A percentile compares a stretch with the other conserved stretches of the same genome.
These are phyloP conservation scores for Saccharomyces kudriavzevii DNA, from an alignment of 805 yeast species.

Conservation along the genomic window DNA sequence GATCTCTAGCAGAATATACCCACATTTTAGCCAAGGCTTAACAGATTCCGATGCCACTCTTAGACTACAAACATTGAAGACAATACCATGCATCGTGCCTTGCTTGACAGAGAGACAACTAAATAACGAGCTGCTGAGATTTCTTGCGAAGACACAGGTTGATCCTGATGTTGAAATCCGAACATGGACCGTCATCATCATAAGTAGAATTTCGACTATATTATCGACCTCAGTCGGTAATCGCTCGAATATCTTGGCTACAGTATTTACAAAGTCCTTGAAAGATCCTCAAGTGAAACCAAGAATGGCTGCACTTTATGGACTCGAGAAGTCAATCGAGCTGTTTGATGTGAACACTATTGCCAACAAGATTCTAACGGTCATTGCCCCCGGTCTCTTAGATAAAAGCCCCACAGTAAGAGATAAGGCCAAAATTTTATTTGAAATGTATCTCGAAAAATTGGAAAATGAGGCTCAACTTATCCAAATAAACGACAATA, in stretches of 20 bases:
- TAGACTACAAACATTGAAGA: conserved; percentile 67
- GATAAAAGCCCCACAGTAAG: conserved; percentile 69
- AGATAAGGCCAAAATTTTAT: conserved; percentile 58
- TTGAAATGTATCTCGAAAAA: conserved; percentile 52
- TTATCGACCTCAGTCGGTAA: conserved; percentile 23
- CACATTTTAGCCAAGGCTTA: conserved; percentile 68
- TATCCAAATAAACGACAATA: conserved; percentile 6
- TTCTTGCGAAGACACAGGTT: conserved; percentile 52
- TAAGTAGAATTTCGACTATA: conserved; percentile 19
- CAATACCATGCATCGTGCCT: conserved; percentile 45
- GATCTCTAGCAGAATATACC: conserved; percentile 62
- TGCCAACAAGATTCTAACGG: conserved; percentile 73
- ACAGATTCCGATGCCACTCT: conserved; percentile 77
- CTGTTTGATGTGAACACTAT: conserved; percentile 67
- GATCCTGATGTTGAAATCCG: conserved; percentile 25
- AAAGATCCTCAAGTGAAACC: conserved; percentile 73
- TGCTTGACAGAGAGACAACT: conserved; percentile 70
- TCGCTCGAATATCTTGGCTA: conserved; percentile 67
- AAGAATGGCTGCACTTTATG: conserved; percentile 65
- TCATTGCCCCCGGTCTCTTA: conserved; percentile 73
- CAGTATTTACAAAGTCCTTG: conserved; percentile 78
- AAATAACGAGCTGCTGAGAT: conserved; percentile 75
- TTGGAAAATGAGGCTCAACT: conserved; percentile 40
- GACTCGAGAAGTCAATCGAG: conserved; percentile 57
- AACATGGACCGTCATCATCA: conserved; percentile 26